A percentile compares a stretch with the other conserved stretches of the same genome.
These are phyloP conservation scores for Ilex paraguariensis DNA, from an alignment of 305 asterid species.

Conservation along the genomic window DNA sequence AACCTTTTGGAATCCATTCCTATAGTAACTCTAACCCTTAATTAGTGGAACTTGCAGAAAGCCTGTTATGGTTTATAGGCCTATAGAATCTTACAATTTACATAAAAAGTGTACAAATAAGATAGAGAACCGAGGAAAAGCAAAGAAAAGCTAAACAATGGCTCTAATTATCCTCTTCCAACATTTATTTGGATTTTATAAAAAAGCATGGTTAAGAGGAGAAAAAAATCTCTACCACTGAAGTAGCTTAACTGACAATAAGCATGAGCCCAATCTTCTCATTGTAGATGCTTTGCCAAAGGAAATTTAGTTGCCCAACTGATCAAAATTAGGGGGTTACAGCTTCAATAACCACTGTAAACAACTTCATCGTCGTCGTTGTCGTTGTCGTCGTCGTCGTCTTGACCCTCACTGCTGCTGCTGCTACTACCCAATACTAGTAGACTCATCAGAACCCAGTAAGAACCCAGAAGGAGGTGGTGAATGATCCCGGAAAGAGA, in stretches of 20 bases:
- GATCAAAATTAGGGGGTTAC: slow-evolving; percentile 4
- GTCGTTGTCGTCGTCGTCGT: neutral
- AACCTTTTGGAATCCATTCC: no score
- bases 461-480: neutral
- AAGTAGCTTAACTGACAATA: slow-evolving; percentile 2
- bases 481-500: neutral
- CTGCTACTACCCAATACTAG: neutral
- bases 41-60: no score
- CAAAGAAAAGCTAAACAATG: no score
- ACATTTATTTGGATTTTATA: no score
- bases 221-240: neutral
- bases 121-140: no score
- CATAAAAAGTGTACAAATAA: no score
- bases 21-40: no score
- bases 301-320: slow-evolving; percentile 48
- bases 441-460: neutral
- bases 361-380: neutral
- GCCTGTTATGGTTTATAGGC: no score
- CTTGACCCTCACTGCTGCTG: neutral
- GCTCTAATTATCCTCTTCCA: no score
- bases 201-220: no score
- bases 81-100: no score
- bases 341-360: slow-evolving; percentile 4
- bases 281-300: slow-evolving; percentile 42
- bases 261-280: slow-evolving; percentile 10